These are phyloP conservation scores for Phytophthora agathidicida DNA, from an alignment of 352 stramenopile species.

Conservation along the genomic window DNA sequence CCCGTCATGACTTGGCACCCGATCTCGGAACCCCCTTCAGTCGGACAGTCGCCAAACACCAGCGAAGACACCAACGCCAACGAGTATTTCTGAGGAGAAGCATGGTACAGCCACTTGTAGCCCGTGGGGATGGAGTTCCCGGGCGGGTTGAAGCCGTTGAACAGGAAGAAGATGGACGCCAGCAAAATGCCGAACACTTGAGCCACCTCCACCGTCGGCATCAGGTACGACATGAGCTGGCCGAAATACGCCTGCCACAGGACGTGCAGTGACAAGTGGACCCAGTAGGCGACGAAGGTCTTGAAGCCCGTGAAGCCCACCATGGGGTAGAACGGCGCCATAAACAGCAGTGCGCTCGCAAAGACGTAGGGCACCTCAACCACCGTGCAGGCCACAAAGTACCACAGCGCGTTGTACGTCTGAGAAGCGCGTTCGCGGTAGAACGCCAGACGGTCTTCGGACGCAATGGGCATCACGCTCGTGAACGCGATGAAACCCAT, in stretches of 20 bases:
- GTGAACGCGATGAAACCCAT: constrained; percentile 66
- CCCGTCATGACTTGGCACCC: constrained; percentile 13
- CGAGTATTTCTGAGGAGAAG: constrained; percentile 15
- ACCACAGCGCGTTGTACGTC: constrained; percentile 34
- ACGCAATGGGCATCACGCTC: constrained; percentile 62
- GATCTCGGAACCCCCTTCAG: neutral
- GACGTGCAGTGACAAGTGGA: constrained; percentile 1
- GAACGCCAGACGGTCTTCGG: constrained; percentile 74
- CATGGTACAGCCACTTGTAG: constrained; percentile 18
- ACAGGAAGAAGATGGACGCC: constrained; percentile 7
- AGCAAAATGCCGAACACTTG: constrained; percentile 15
- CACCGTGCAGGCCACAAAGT: constrained; percentile 3
- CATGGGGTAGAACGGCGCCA: constrained; percentile 13
- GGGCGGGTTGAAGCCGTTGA: constrained; percentile 19
- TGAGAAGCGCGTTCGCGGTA: constrained; percentile 82
- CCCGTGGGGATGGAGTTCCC: neutral
- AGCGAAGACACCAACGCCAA: constrained; percentile 12
- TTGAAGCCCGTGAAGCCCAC: constrained; percentile 2
- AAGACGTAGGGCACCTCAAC: constrained; percentile 50
- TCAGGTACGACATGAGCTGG: constrained; percentile 32
- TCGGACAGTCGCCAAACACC: constrained; percentile 16
- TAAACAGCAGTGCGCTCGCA: constrained; percentile 1
- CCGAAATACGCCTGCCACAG: constrained; percentile 28
- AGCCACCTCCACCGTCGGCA: constrained; percentile 13
- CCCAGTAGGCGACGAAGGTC: constrained; percentile 3